These are phyloP conservation scores for Irpex rosettiformis DNA, from an alignment of 1,284 basidiomycete species.

Conservation along the genomic window DNA sequence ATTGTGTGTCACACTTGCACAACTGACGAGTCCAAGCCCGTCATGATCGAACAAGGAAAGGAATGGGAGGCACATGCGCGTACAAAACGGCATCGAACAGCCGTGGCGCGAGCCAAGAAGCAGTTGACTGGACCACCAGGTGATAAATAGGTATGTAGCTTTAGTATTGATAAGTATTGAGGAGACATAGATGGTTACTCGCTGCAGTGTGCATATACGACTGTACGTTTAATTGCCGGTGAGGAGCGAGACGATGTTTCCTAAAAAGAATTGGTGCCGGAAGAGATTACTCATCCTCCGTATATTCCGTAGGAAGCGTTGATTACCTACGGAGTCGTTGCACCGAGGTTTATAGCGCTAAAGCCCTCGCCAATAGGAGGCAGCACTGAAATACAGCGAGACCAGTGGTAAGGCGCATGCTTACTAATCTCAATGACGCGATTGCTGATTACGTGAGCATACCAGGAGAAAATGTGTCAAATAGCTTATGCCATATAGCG, in stretches of 20 bases:
- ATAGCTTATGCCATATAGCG: not conserved
- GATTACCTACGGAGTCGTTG: not conserved
- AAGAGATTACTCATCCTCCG: not conserved
- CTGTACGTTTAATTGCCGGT: too few relatives aligned
- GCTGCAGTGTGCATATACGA: not conserved
- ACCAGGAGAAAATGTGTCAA: not conserved
- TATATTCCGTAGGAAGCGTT: not conserved
- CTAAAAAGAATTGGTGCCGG: too few relatives aligned
- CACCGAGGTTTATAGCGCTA: not conserved
- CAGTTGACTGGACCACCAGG: not conserved
- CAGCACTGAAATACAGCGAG: not conserved
- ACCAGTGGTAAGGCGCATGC: not conserved
- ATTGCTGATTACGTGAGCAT: not conserved
- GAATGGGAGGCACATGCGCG: slow-evolving; percentile 65
- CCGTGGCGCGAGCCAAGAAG: not conserved
- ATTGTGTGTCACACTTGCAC: slow-evolving; percentile 73
- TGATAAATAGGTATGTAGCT: not conserved
- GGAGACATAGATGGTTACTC: not conserved
- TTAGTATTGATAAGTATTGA: not conserved
- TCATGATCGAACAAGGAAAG: slow-evolving; percentile 70
- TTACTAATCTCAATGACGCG: not conserved
- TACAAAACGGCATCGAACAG: slow-evolving; percentile 51
- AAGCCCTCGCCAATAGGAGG: too few relatives aligned
- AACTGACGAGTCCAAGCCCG: slow-evolving; percentile 52
- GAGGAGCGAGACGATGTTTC: too few relatives aligned